Evolutionary conservation across 805 yeast species (phyloP), one percentile per base, ranked within the genome.

Genomic region (Novakomyces olei): DNA sequence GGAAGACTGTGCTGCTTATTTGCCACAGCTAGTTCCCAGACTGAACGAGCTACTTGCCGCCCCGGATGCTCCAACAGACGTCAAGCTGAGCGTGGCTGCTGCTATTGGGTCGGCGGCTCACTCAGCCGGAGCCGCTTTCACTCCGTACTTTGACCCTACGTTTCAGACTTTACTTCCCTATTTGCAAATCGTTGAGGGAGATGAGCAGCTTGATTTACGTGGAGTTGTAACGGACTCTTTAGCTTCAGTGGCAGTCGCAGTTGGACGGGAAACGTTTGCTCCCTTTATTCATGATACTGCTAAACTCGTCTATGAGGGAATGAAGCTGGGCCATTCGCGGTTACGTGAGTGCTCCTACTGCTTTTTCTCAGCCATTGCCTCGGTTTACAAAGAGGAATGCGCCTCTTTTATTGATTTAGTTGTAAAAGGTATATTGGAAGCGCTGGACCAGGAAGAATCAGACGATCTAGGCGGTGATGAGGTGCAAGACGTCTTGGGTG

Each of bases 21-120:
- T 88, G 46, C 88, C 72, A 43, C 85, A 92, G 32, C 67, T 88
- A 52, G 81, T 83, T 77, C 76, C 77, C 55, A 77, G 83, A 48
- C 65, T 88, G 43, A 70, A 83, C 61, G 69, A 65, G 37, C 75
- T 88, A 77, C 66, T 85, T 45, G 73, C 69, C 45, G 61, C 66
- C 40, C 78, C 91, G 31, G 64, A 70, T 43, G 64, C 74, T 24
- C 38, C 48, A 25, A 41, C 46, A 15, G 26, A 35, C n/a, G 47
- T 58, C 35, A 55, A 54, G 48, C 74, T 83, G 15, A 67, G 91
- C 10, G 51, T 58, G 12, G 94, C 88, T 37, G 77, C 92, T 34
- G 94, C 95, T 26, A 78, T 88, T 51, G 96, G 96, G 35, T 83
- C 96, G 26, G 79, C 93, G 37, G 96, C 98, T 19, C 81, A 74